Evolutionary conservation across 106 monocot species (phyloP).

Genomic region (Allium sativum): DNA sequence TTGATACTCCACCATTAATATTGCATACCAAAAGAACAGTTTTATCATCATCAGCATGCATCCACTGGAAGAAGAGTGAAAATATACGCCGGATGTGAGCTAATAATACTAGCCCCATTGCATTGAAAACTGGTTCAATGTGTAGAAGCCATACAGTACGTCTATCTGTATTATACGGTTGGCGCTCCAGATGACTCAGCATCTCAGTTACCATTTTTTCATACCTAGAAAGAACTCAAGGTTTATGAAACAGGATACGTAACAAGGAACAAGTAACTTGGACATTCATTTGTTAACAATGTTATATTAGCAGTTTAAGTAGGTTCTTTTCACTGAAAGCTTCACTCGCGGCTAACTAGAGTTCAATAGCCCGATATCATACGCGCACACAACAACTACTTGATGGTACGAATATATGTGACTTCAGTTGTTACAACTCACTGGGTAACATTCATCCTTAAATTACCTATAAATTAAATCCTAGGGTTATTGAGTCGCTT

Average conservation of each 20-base stretch:
- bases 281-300: too few relatives aligned
- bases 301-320: too few relatives aligned
- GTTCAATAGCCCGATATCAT: too few relatives aligned
- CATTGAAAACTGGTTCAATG: constrained; percentile 71
- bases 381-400: too few relatives aligned
- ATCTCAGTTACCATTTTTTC: constrained; percentile 76
- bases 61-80: constrained; percentile 81
- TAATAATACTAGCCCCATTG: constrained; percentile 81
- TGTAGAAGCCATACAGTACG: constrained; percentile 68
- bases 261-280: too few relatives aligned
- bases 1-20: background rate
- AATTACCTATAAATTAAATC: too few relatives aligned
- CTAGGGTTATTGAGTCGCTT: too few relatives aligned
- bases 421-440: too few relatives aligned
- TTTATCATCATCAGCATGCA: constrained; percentile 83
- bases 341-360: too few relatives aligned
- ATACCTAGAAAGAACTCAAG: constrained; percentile 37
- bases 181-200: constrained; percentile 87
- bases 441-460: too few relatives aligned
- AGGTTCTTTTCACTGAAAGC: too few relatives aligned
- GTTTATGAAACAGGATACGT: background rate
- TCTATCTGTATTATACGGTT: constrained; percentile 60
- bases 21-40: constrained; percentile 64
- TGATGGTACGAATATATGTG: too few relatives aligned
- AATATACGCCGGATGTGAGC: constrained; percentile 81